A percentile compares a stretch with the other conserved stretches of the same genome.
Evolutionary conservation across 768 basidiomycete species (phyloP).

Genomic region (Leccinum obscurum): DNA sequence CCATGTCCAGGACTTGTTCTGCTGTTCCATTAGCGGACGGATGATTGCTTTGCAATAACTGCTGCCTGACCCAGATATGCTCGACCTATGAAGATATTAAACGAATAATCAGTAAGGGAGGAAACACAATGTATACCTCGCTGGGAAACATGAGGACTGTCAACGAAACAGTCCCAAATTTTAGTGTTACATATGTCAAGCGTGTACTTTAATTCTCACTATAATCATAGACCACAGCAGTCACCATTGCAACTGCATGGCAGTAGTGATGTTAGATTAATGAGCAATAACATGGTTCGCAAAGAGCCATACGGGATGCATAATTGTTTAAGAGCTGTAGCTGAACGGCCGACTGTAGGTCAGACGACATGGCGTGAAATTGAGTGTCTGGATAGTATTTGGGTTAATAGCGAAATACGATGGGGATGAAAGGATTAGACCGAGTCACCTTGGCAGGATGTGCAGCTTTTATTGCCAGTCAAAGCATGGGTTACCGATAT

Average conservation of each 20-base stretch:
- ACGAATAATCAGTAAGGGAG: neutral
- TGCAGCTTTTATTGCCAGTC: neutral
- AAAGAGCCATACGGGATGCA: neutral
- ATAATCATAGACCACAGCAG: neutral
- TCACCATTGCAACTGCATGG: neutral
- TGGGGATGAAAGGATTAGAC: neutral
- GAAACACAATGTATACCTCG: neutral
- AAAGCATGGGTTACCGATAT: neutral
- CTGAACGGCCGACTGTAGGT: neutral
- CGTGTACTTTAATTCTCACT: neutral
- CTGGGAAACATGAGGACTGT: neutral
- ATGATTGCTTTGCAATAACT: neutral
- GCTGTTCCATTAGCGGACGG: neutral
- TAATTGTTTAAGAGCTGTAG: neutral
- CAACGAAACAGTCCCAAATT: neutral
- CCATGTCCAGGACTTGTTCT: neutral
- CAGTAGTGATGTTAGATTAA: neutral
- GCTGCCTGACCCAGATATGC: neutral
- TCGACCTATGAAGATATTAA: neutral
- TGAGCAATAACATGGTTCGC: neutral
- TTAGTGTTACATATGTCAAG: neutral
- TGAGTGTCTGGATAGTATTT: neutral
- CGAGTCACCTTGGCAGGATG: neutral
- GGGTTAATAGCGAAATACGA: neutral
- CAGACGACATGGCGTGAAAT: neutral